Evolutionary conservation across 2,329 filamentous ascomycete species (phyloP), one percentile per base, ranked within the genome.

Genomic region (Penicillium hordei): DNA sequence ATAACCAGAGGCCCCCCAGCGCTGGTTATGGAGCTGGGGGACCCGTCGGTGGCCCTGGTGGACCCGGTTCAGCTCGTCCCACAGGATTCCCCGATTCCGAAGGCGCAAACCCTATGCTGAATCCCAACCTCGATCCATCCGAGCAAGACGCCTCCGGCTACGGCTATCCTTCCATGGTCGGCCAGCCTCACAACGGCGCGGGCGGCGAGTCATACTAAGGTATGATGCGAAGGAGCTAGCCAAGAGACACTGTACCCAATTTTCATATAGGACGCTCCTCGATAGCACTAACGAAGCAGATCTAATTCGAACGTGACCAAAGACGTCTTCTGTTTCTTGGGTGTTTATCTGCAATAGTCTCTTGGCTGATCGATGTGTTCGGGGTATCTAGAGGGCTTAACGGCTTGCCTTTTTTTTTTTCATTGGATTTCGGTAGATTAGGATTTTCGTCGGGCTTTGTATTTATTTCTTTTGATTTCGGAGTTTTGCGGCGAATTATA

Each of bases 1-100:
- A 84, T 61, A 85, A 84, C 72, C 84, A 86, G 75, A 82, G 84
- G 71, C 81, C 81, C 60, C 69, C 78, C 55, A 79, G 78, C 72
- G 80, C 78, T 67, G 78, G 77, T 25, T 80, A 79, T 63, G 70
- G 70, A 45, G 65, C 72, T 49, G 76, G 75, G 36, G 74, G 74
- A 21, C 72, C 73, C 6, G 72, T 74, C 46, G 74, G 75, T 31
- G 73, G 70, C 56, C 61, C 44, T 6, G 44, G 49, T 19, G 49
- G 44, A 13, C 19, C 70, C 48, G 64, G 69, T 29, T 68, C 66
- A 53, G 66, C 60, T 59, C 72, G 71, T 50, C 62, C 70, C 42
- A 66, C 70, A 42, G 71, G 64, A 27, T 75, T 76, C 65, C 69
- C 74, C 42, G 75, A 76, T 61, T 58, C 74, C 45, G 78, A 79